A percentile compares a stretch with the other conserved stretches of the same genome.
Evolutionary conservation across 805 yeast genomes (phyloP).

Genomic region (Lipomyces mesembrius): DNA sequence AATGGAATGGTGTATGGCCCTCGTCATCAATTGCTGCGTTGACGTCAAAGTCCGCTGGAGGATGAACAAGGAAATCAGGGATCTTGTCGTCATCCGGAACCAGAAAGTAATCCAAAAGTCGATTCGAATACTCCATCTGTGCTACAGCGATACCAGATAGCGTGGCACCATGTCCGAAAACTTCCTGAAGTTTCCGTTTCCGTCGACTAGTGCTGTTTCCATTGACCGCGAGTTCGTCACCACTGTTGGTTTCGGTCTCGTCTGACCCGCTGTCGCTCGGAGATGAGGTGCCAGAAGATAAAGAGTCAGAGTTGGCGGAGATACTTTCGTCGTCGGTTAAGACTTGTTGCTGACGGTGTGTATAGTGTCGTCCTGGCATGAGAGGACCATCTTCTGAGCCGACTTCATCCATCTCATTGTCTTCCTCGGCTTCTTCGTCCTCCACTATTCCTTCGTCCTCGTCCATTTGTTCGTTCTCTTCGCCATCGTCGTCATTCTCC

Average conservation of each 20-base stretch:
- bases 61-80: slow-evolving; percentile 68
- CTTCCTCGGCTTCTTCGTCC: slow-evolving; percentile 24
- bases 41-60: slow-evolving; percentile 68
- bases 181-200: slow-evolving; percentile 21
- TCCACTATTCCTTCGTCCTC: slow-evolving; percentile 9
- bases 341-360: slow-evolving; percentile 34
- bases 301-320: slow-evolving; percentile 41
- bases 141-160: slow-evolving; percentile 38
- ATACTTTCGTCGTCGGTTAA: slow-evolving; percentile 35
- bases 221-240: slow-evolving; percentile 7
- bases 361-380: not conserved
- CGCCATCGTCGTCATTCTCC: slow-evolving; percentile 26
- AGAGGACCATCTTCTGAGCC: slow-evolving; percentile 17
- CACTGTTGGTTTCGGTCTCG: slow-evolving; percentile 25
- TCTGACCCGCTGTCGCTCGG: slow-evolving; percentile 62
- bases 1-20: slow-evolving; percentile 92
- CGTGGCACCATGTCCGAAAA: slow-evolving; percentile 24
- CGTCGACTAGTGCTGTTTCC: slow-evolving; percentile 12
- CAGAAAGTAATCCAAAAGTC: slow-evolving; percentile 59
- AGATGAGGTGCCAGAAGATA: slow-evolving; percentile 50
- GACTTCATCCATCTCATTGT: slow-evolving; percentile 14
- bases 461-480: slow-evolving; percentile 15
- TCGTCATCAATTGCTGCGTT: slow-evolving; percentile 89
- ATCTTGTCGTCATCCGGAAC: slow-evolving; percentile 61
- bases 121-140: slow-evolving; percentile 52